Conservation (phyloP, 495 filamentous ascomycete genomes). For the Aspergillus cavernicola region DNA sequence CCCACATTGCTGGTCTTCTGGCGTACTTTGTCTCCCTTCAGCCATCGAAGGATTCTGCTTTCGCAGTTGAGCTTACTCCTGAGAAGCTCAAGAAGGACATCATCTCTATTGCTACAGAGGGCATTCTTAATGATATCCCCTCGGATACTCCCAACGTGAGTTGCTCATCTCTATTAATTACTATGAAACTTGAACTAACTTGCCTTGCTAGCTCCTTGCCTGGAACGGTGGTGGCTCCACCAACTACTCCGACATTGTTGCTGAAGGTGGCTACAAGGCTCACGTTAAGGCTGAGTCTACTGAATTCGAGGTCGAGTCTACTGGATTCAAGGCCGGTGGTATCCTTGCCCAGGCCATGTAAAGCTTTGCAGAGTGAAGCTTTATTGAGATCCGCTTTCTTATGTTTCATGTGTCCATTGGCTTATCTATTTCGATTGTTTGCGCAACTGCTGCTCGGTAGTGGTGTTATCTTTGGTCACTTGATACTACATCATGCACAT, state of each 20-base stretch:
- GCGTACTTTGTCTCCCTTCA: constrained; percentile 98
- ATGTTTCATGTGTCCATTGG: background rate
- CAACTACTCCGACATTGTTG: constrained; percentile 86
- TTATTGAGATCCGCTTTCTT: background rate
- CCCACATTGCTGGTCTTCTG: constrained; percentile 91
- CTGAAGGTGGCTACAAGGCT: constrained; percentile 51
- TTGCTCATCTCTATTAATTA: constrained; percentile 11
- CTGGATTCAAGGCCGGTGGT: constrained; percentile 28
- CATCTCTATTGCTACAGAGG: constrained; percentile 77
- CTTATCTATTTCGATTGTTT: constrained; percentile 3
- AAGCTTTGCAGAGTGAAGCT: background rate
- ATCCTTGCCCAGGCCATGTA: constrained; percentile 16
- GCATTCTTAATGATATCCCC: constrained; percentile 79
- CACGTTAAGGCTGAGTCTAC: background rate
- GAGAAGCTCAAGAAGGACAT: constrained; percentile 90
- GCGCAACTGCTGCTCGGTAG: background rate
- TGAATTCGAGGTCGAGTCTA: background rate
- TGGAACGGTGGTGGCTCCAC: constrained; percentile 96
- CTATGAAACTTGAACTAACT: constrained; percentile 36
- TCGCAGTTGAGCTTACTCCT: constrained; percentile 84
- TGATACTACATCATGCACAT: constrained; percentile 8
- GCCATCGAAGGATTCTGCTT: constrained; percentile 81
- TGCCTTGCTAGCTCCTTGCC: constrained; percentile 66
- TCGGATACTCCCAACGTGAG: constrained; percentile 73
- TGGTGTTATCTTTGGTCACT: constrained; percentile 13